A percentile compares a stretch with the other conserved stretches of the same genome.
Evolutionary conservation across 2,329 filamentous ascomycete genomes (phyloP).

Genomic region (Simplicillium sp.): DNA sequence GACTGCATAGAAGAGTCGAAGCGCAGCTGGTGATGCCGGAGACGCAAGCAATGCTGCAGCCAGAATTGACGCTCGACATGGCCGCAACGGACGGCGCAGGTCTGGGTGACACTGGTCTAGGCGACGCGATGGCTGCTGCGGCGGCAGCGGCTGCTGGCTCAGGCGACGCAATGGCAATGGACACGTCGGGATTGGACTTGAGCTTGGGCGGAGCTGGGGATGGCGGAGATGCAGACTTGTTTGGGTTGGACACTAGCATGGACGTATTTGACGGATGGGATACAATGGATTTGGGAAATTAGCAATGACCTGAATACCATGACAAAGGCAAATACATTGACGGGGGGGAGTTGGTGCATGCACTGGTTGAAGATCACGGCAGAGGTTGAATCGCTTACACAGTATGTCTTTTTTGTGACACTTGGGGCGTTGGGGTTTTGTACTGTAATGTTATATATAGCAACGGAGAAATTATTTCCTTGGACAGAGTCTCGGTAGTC

Average conservation of each 20-base stretch:
- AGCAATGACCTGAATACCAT: too few relatives aligned
- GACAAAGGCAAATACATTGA: too few relatives aligned
- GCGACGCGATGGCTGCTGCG: conserved; percentile 7
- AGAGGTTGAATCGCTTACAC: too few relatives aligned
- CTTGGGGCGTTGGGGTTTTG: too few relatives aligned
- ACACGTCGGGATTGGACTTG: conserved; percentile 31
- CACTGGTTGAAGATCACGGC: too few relatives aligned
- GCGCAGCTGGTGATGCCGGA: conserved; percentile 45
- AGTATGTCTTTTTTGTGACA: too few relatives aligned
- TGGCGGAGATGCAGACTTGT: conserved; percentile 27
- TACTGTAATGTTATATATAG: too few relatives aligned
- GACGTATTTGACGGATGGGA: conserved; percentile 35
- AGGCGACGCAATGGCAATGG: conserved; percentile 32
- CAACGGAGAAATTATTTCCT: too few relatives aligned
- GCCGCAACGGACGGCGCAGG: conserved; percentile 17
- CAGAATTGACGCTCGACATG: conserved; percentile 30
- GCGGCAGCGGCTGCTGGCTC: conserved; percentile 29
- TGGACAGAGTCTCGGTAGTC: too few relatives aligned
- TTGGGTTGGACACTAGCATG: conserved; percentile 27
- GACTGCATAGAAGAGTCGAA: conserved; percentile 55
- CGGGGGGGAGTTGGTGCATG: too few relatives aligned
- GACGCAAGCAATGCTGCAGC: conserved; percentile 30
- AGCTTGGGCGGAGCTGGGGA: conserved; percentile 23
- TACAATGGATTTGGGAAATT: conserved; percentile 19
- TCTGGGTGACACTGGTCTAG: conserved; percentile 14